These are phyloP conservation scores for Penicillium paradoxum DNA, from an alignment of 495 filamentous ascomycete genomes.

Conservation along the genomic window DNA sequence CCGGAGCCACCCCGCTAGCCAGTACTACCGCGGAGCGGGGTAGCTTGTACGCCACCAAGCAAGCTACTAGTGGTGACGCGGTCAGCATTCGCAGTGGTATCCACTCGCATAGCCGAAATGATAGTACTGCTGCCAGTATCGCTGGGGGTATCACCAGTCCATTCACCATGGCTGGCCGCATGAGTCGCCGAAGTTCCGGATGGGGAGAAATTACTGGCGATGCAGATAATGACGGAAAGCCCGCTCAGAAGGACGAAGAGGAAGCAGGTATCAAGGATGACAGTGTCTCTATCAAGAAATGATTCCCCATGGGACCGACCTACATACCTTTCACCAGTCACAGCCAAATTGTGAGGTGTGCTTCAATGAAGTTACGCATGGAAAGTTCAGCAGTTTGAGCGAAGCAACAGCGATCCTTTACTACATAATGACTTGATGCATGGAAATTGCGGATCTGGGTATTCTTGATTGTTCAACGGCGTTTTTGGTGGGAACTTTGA, in stretches of 20 bases:
- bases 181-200: slow-evolving; percentile 59
- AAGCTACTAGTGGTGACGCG: slow-evolving; percentile 59
- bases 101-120: slow-evolving; percentile 70
- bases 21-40: slow-evolving; percentile 64
- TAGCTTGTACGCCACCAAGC: slow-evolving; percentile 73
- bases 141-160: slow-evolving; percentile 56
- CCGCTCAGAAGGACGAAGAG: slow-evolving; percentile 12
- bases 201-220: slow-evolving; percentile 57
- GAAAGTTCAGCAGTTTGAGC: not conserved
- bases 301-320: not conserved
- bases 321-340: not conserved
- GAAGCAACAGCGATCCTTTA: slow-evolving; percentile 6
- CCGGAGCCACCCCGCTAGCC: slow-evolving; percentile 57
- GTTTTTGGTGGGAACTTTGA: slow-evolving; percentile 22
- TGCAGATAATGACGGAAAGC: slow-evolving; percentile 33
- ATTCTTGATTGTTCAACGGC: slow-evolving; percentile 14
- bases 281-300: slow-evolving; percentile 3
- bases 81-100: slow-evolving; percentile 74
- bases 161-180: slow-evolving; percentile 44
- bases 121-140: slow-evolving; percentile 77
- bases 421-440: slow-evolving; percentile 27
- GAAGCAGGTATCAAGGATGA: not conserved
- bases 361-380: slow-evolving; percentile 20
- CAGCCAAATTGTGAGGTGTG: slow-evolving; percentile 2
- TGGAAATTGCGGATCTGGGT: slow-evolving; percentile 10